Percentiles rank a stretch among this genome's conserved stretches.
Evolutionary conservation across 169 alveolate genomes (phyloP).

Genomic region (Eimeria maxima): DNA sequence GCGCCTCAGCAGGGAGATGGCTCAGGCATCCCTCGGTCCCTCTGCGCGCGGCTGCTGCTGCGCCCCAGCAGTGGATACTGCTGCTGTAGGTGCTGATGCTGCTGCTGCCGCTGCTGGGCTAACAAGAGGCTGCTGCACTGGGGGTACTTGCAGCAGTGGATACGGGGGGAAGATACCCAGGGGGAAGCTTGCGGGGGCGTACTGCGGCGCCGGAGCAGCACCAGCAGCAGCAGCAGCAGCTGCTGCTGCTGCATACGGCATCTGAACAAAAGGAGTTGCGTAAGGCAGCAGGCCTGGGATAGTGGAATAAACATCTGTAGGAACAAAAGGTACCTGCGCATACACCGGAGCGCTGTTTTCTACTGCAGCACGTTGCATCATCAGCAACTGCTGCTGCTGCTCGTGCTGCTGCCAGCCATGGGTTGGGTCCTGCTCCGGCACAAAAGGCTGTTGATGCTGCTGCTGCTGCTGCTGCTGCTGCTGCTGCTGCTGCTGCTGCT

Average conservation of each 20-base stretch:
- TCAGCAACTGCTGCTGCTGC: conserved; percentile 49
- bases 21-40: background rate
- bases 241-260: conserved; percentile 62
- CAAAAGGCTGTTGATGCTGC: conserved; percentile 17
- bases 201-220: conserved; percentile 40
- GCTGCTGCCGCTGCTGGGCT: conserved; percentile 58
- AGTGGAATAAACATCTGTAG: conserved; percentile 18
- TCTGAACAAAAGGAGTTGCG: conserved; percentile 32
- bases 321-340: conserved; percentile 53
- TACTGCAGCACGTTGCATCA: conserved; percentile 39
- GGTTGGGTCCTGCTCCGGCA: background rate
- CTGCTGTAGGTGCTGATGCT: background rate
- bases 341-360: conserved; percentile 28
- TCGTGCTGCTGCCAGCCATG: conserved; percentile 48
- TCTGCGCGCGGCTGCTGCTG: conserved; percentile 33
- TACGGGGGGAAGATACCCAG: conserved; percentile 20
- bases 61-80: background rate
- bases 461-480: background rate
- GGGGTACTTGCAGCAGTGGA: conserved; percentile 51
- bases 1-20: background rate
- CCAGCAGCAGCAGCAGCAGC: conserved; percentile 51
- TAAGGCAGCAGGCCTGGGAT: conserved; percentile 29
- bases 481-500: conserved; percentile 34
- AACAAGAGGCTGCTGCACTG: conserved; percentile 56
- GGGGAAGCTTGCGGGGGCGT: conserved; percentile 13